Percentiles rank a stretch among this genome's conserved stretches.
Evolutionary conservation across 495 filamentous ascomycete species (phyloP).

Genomic region (Hypoxylon lienhwacheense): DNA sequence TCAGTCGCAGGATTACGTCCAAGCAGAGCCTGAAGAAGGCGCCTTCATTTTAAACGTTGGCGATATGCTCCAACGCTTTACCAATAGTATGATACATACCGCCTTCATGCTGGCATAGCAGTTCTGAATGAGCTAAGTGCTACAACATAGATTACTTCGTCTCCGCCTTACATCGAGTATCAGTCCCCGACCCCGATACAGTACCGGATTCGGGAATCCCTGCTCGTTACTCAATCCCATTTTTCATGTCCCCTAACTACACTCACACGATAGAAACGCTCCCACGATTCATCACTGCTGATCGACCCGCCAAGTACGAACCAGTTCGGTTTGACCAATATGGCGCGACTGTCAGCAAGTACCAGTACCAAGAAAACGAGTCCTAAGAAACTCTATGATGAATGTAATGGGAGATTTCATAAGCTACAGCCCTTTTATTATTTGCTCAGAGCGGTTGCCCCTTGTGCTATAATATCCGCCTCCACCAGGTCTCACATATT

Average conservation of each 20-base stretch:
- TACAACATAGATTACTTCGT: slow-evolving; percentile 46
- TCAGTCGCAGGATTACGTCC: slow-evolving; percentile 51
- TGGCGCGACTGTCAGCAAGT: slow-evolving; percentile 24
- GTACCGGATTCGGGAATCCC: slow-evolving; percentile 51
- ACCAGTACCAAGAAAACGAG: slow-evolving; percentile 13
- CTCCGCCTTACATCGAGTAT: slow-evolving; percentile 58
- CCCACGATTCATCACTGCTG: slow-evolving; percentile 47
- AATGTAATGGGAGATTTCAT: no score
- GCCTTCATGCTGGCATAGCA: background rate
- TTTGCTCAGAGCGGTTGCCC: no score
- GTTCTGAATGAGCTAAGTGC: background rate
- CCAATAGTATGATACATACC: slow-evolving; percentile 48
- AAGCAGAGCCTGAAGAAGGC: slow-evolving; percentile 51
- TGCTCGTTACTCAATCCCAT: slow-evolving; percentile 62
- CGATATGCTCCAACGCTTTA: slow-evolving; percentile 62
- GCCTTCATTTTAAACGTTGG: slow-evolving; percentile 60
- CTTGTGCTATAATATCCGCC: no score
- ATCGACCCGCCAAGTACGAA: slow-evolving; percentile 51
- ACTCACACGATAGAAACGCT: slow-evolving; percentile 57
- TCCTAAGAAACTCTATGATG: background rate
- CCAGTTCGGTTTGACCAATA: slow-evolving; percentile 45
- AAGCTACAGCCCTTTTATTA: no score
- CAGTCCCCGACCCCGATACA: slow-evolving; percentile 45
- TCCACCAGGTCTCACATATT: no score
- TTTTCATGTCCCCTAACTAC: slow-evolving; percentile 58